Base-by-base conservation (phyloP, 768 basidiomycete genomes). In the Amanita molliuscula region DNA sequence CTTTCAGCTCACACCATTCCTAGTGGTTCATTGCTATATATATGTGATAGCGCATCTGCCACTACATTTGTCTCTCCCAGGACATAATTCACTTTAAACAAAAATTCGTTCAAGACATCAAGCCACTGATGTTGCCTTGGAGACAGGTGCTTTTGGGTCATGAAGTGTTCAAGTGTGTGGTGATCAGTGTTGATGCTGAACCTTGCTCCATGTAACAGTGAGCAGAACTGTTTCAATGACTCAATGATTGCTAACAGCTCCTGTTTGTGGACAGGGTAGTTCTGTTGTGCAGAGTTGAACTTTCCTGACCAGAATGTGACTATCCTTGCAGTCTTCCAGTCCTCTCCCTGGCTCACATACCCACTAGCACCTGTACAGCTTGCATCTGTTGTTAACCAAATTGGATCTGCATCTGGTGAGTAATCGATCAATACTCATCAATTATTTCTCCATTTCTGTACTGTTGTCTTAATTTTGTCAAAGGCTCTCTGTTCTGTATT, bases 171-270 rank as follows among this genome's bases (percentile, higher is more conserved):
- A 0, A 74, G 38, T 0, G 59, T 62, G 25, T 64, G 65, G 47
- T 67, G 66, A 18, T 73, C 69, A 0, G 67, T 71, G 0, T 63
- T 49, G 34, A 67, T 60, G 0, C 50, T 11, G 9, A 71, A 69
- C 0, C 47, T 42, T 0, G 35, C 37, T 0, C 69, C 69, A 1
- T 65, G 58, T 2, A 72, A 50, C 0, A 66, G 56, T 11, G 64
- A 61, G 0, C 57, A 42, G 42, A 64, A 65, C 0, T 60, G 55
- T 4, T 61, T 47, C 46, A 75, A 52, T 0, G 68, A 59, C 37
- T 73, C 68, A 0, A 75, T 56, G 0, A 66, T 64, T 2, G 67
- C 68, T 2, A 73, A 40, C 26, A 70, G 59, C 41, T 74, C 71
- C 4, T 65, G 56, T 52, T 72, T 68, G 47, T 68, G 67, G 0